Conservation (phyloP, 2,329 filamentous ascomycete genomes). For the Domatiomyces catenatus region DNA sequence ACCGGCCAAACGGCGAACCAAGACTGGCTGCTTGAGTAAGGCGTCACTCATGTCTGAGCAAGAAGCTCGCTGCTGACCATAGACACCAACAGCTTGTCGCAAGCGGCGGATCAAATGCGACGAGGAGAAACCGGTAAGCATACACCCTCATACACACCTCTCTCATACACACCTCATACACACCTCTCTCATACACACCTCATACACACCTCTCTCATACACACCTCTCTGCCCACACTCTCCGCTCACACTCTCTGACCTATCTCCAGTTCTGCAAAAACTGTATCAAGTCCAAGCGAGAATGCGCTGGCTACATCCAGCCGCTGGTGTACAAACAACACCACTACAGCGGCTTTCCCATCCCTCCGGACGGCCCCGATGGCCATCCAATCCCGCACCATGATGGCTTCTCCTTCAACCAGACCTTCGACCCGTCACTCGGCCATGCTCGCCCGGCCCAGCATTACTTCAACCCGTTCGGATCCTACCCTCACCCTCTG, state of each 20-base stretch:
- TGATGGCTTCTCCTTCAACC: background rate
- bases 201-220: too few relatives aligned
- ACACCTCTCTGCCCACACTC: background rate
- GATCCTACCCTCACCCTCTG: background rate
- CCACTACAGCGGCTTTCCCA: conserved; percentile 1
- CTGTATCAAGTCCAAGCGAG: conserved; percentile 32
- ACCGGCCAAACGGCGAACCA: conserved; percentile 52
- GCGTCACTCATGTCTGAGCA: background rate
- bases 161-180: background rate
- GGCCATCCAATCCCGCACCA: background rate
- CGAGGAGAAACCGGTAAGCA: conserved; percentile 45
- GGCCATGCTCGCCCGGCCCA: background rate
- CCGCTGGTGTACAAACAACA: conserved; percentile 13
- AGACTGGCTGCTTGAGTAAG: conserved; percentile 82
- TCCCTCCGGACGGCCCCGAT: conserved; percentile 1
- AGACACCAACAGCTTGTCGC: conserved; percentile 52
- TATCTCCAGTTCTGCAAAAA: conserved; percentile 23
- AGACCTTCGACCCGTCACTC: background rate
- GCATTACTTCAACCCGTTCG: background rate
- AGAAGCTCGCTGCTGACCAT: background rate
- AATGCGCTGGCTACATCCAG: conserved; percentile 23
- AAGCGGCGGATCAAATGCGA: conserved; percentile 95
- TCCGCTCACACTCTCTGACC: background rate
- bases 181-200: too few relatives aligned
- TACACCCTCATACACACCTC: background rate